Conservation (phyloP, 2,329 filamentous ascomycete species). For the Alternaria atra region DNA sequence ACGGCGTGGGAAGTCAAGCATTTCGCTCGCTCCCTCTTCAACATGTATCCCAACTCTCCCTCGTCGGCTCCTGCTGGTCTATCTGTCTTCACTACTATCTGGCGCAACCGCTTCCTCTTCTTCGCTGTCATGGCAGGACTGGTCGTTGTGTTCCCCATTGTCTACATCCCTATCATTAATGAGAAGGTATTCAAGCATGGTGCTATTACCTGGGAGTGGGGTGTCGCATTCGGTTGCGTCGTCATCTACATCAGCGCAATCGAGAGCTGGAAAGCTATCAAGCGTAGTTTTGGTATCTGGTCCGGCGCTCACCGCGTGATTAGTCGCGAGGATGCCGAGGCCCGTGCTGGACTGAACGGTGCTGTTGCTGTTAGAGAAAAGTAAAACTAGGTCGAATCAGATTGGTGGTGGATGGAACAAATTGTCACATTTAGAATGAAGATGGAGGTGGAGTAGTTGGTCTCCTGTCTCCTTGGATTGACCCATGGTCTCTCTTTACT, state of each 20-base stretch:
- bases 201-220: slow-evolving; percentile 58
- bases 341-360: slow-evolving; percentile 36
- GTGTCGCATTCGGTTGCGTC: slow-evolving; percentile 53
- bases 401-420: slow-evolving; percentile 4
- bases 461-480: slow-evolving; percentile 15
- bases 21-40: slow-evolving; percentile 55
- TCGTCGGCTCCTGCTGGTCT: slow-evolving; percentile 32
- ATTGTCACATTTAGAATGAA: slow-evolving; percentile 3
- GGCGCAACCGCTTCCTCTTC: slow-evolving; percentile 57
- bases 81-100: slow-evolving; percentile 51
- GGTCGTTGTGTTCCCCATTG: slow-evolving; percentile 55
- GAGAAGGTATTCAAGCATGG: slow-evolving; percentile 57
- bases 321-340: slow-evolving; percentile 48
- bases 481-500: slow-evolving; percentile 19
- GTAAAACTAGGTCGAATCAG: slow-evolving; percentile 2
- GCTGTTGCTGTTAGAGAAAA: slow-evolving; percentile 23
- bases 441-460: not conserved
- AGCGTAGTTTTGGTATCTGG: slow-evolving; percentile 50
- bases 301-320: slow-evolving; percentile 44
- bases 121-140: slow-evolving; percentile 55
- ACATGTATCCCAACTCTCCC: slow-evolving; percentile 53
- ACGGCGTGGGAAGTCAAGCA: slow-evolving; percentile 61
- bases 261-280: slow-evolving; percentile 58
- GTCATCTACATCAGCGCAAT: slow-evolving; percentile 54
- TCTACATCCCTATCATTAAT: slow-evolving; percentile 59